These are phyloP conservation scores for Entomortierella beljakovae DNA, from an alignment of 192 early-diverging fungal species.

Conservation along the genomic window DNA sequence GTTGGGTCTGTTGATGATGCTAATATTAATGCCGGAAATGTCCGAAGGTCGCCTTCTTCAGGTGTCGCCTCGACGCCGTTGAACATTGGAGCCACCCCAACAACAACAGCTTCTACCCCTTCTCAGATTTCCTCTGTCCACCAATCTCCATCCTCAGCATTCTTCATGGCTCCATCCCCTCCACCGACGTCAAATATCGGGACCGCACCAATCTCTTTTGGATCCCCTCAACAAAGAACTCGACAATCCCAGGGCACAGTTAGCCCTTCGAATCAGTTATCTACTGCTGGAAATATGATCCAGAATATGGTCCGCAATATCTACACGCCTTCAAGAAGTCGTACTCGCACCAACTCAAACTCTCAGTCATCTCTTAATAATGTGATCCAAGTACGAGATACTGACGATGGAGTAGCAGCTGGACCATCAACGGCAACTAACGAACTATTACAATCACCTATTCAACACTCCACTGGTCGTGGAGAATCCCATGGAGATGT, in stretches of 20 bases:
- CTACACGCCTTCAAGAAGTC: slow-evolving; percentile 20
- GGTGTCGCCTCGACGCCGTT: slow-evolving; percentile 1
- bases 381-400: slow-evolving; percentile 7
- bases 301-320: slow-evolving; percentile 48
- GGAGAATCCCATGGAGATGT: slow-evolving; percentile 14
- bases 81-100: slow-evolving; percentile 17
- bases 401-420: background rate
- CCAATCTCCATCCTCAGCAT: slow-evolving; percentile 40
- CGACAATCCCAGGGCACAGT: background rate
- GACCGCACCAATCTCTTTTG: slow-evolving; percentile 5
- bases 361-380: slow-evolving; percentile 38
- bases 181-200: slow-evolving; percentile 4
- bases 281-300: slow-evolving; percentile 22
- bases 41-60: background rate
- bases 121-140: slow-evolving; percentile 14
- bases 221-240: slow-evolving; percentile 9
- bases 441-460: background rate
- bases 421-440: background rate
- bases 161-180: slow-evolving; percentile 42
- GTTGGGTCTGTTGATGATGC: too few species aligned
- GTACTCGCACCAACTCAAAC: slow-evolving; percentile 42
- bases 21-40: background rate
- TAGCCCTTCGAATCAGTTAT: slow-evolving; percentile 26
- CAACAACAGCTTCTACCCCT: background rate
- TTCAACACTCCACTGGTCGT: background rate